phyloP scores from a whole-genome alignment of 1,139 yeast species.

The Saccharomyces uvarum region DNA sequence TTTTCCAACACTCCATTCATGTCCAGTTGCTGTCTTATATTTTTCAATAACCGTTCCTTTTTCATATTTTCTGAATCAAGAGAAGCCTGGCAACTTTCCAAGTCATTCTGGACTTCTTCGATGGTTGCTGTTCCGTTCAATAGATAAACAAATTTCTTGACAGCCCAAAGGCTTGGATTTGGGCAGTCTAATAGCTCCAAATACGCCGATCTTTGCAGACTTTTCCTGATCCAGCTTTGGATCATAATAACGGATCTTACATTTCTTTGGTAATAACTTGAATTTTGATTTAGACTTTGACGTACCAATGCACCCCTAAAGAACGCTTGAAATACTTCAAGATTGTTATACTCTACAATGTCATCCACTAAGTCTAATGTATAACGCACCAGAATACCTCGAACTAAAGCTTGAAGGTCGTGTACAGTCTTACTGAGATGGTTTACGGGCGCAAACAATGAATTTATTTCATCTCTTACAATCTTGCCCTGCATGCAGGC shows the following conservation, averaged over 20 bases:
- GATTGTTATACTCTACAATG: constrained; percentile 39
- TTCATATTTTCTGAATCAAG: constrained; percentile 79
- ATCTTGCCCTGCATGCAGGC: background rate
- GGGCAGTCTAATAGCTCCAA: constrained; percentile 57
- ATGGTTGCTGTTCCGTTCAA: constrained; percentile 70
- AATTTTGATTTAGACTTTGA: constrained; percentile 32
- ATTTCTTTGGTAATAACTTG: constrained; percentile 48
- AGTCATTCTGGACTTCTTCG: constrained; percentile 64
- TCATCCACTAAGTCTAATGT: constrained; percentile 43
- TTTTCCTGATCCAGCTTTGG: constrained; percentile 67
- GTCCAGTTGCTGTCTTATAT: constrained; percentile 22
- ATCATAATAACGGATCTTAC: constrained; percentile 54
- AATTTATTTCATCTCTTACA: constrained; percentile 16
- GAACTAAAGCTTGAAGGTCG: constrained; percentile 36
- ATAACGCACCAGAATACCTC: constrained; percentile 46
- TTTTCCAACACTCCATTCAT: constrained; percentile 17
- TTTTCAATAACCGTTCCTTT: constrained; percentile 37
- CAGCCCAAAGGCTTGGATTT: constrained; percentile 72
- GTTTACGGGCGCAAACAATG: background rate
- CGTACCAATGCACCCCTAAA: constrained; percentile 33
- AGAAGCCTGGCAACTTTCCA: constrained; percentile 60
- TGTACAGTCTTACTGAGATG: constrained; percentile 22
- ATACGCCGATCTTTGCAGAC: constrained; percentile 66
- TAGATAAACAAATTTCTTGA: constrained; percentile 68
- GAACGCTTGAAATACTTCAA: constrained; percentile 35